Base-by-base conservation (phyloP, 345 rosid genomes). In the Arabis hirsuta region DNA sequence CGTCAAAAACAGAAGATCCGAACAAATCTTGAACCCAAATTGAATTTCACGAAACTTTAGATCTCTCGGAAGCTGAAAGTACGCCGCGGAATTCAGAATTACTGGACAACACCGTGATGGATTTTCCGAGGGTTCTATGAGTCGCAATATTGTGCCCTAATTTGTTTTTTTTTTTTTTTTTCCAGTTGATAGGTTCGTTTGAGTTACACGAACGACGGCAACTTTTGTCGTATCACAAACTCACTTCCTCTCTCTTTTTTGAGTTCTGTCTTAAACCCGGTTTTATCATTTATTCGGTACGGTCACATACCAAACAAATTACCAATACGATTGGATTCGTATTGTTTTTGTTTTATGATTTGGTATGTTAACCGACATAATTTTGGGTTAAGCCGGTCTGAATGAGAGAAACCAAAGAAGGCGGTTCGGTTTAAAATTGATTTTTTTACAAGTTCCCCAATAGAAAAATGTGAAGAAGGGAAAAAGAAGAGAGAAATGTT, bases 151-250 rank as follows among this genome's bases (percentile, higher is more conserved):
- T 61, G n/a, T 67, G 65, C 79, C 79, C 79, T 76, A 76, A 63
- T 55, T 69, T 22, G 1, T 75, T 55, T 69, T 22, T 22, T 75
- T 55, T 69, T 13, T 53, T 69, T 75, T 55, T 69, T 13, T 22
- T 50, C 74, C 79, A 76, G 79, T 70, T 76, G 76, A 76, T 70
- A 41, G 72, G 7, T 69, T 70, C 26, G 76, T 64, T 70, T 76
- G 76, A 76, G 71, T 76, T 70, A 76, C 72, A 57, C 62, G 32
- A 64, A 77, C 76, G 80, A 76, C 67, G 20, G 43, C 74, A 55
- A 39, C 7, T 11, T 69, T 48, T 76, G 73, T 51, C 72, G 80
- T 76, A 64, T 70, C 53, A 41, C 10, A 31, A 7, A 38, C 12
- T 22, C 14, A 57, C 48, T 36, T 50, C 47, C 19, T 41, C 58